phyloP scores from a whole-genome alignment of 192 early-diverging fungal genomes.

The Coemansia sp. region DNA sequence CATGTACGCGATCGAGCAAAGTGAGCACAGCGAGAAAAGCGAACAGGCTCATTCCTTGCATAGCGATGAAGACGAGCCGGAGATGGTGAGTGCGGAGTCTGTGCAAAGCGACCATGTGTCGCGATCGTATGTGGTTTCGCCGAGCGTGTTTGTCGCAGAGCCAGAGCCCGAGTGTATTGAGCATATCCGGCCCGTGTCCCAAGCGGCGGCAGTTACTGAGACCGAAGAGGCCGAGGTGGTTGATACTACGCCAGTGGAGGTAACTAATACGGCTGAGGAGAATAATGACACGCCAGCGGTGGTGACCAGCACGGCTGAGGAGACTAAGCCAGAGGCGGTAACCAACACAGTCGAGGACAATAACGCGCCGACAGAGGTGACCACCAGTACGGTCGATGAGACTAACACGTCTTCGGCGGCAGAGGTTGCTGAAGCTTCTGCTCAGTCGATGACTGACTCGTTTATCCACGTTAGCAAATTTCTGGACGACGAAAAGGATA shows the following conservation, averaged over 20 bases:
- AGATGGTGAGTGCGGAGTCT: not conserved
- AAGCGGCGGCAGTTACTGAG: not conserved
- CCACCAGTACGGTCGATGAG: conserved; percentile 18
- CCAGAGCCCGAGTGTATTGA: conserved; percentile 12
- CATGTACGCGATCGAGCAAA: conserved; percentile 30
- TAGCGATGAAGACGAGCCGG: conserved; percentile 8
- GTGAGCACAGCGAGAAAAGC: conserved; percentile 1
- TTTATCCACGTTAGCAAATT: conserved; percentile 29
- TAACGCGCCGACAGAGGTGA: not conserved
- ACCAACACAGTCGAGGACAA: not conserved
- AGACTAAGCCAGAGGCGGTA: not conserved
- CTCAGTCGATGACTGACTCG: conserved; percentile 27
- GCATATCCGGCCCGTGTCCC: conserved; percentile 22
- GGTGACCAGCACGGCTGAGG: not conserved
- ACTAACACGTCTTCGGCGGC: not conserved
- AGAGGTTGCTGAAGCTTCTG: not conserved
- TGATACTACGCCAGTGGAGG: not conserved
- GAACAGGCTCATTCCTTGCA: not conserved
- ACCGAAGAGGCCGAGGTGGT: not conserved
- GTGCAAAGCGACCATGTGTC: not conserved
- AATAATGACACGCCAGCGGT: not conserved
- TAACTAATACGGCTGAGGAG: not conserved
- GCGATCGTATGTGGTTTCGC: conserved; percentile 33
- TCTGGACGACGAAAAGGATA: not conserved
- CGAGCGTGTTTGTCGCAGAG: conserved; percentile 28